Evolutionary conservation across 139 green algal genomes (phyloP).

Genomic region (Eudorina sp.): DNA sequence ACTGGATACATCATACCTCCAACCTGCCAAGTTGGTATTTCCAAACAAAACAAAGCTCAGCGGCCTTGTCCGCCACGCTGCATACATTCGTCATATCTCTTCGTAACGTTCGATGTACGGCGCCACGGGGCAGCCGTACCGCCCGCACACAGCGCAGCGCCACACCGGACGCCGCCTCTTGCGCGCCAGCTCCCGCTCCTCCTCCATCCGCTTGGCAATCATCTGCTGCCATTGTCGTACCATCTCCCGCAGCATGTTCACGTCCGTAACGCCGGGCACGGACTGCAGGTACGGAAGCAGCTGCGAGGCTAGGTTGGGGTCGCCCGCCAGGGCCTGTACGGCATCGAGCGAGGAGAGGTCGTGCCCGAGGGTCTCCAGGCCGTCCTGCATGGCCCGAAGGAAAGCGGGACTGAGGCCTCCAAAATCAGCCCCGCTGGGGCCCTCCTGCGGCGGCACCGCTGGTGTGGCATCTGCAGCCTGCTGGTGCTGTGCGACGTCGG

Average conservation of each 20-base stretch:
- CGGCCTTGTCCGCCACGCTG: too few species aligned
- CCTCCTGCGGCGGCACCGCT: too few species aligned
- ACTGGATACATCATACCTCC: too few species aligned
- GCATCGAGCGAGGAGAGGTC: constrained; percentile 44
- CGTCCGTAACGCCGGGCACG: neutral
- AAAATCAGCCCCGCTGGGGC: constrained; percentile 39
- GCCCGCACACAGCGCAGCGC: constrained; percentile 55
- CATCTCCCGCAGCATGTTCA: constrained; percentile 24
- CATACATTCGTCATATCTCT: constrained; percentile 48
- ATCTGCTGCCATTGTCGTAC: constrained; percentile 59
- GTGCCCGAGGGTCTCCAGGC: constrained; percentile 45
- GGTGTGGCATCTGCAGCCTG: too few species aligned
- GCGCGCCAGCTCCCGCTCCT: constrained; percentile 43
- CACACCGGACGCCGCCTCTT: constrained; percentile 57
- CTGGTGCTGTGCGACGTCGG: too few species aligned
- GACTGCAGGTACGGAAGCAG: constrained; percentile 25
- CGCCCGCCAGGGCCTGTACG: constrained; percentile 44
- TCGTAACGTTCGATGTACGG: constrained; percentile 65
- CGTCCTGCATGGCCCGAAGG: constrained; percentile 53
- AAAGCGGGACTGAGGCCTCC: constrained; percentile 42
- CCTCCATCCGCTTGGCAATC: constrained; percentile 49
- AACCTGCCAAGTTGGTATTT: too few species aligned
- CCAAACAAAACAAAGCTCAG: too few species aligned
- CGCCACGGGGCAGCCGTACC: constrained; percentile 61
- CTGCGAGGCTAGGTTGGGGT: neutral